phyloP scores from a whole-genome alignment of 2,329 filamentous ascomycete genomes.

The Claviceps purpurea region DNA sequence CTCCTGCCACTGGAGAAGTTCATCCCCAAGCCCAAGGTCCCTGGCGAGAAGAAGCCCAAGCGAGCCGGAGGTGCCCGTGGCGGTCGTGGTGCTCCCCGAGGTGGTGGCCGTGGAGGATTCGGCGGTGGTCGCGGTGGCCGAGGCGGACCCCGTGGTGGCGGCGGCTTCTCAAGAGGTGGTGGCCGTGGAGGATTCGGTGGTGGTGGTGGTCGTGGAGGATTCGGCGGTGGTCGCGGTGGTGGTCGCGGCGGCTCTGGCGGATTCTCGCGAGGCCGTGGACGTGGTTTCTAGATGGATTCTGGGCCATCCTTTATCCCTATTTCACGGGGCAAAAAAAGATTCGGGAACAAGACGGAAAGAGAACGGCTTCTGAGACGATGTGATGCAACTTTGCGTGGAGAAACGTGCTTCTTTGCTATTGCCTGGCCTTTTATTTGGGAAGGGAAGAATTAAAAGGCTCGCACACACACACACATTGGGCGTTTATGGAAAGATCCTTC shows the following conservation, averaged over 20 bases:
- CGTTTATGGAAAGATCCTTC: slow-evolving; percentile 5
- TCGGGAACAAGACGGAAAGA: background rate
- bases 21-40: slow-evolving; percentile 80
- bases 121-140: slow-evolving; percentile 8
- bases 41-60: slow-evolving; percentile 47
- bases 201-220: slow-evolving; percentile 8
- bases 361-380: background rate
- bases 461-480: slow-evolving; percentile 5
- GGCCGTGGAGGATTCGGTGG: slow-evolving; percentile 17
- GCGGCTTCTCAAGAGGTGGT: slow-evolving; percentile 21
- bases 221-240: slow-evolving; percentile 11
- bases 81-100: slow-evolving; percentile 9
- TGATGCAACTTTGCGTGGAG: background rate
- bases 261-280: slow-evolving; percentile 27
- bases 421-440: background rate
- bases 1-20: slow-evolving; percentile 91
- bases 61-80: slow-evolving; percentile 42
- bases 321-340: slow-evolving; percentile 5
- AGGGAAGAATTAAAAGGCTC: background rate
- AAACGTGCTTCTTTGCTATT: background rate
- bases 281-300: slow-evolving; percentile 16
- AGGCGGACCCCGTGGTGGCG: slow-evolving; percentile 13
- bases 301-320: background rate
- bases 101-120: slow-evolving; percentile 18
- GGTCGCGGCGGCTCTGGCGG: slow-evolving; percentile 17